These are phyloP conservation scores for Termitomyces eurrhizus DNA, from an alignment of 768 basidiomycete genomes.

Conservation along the genomic window DNA sequence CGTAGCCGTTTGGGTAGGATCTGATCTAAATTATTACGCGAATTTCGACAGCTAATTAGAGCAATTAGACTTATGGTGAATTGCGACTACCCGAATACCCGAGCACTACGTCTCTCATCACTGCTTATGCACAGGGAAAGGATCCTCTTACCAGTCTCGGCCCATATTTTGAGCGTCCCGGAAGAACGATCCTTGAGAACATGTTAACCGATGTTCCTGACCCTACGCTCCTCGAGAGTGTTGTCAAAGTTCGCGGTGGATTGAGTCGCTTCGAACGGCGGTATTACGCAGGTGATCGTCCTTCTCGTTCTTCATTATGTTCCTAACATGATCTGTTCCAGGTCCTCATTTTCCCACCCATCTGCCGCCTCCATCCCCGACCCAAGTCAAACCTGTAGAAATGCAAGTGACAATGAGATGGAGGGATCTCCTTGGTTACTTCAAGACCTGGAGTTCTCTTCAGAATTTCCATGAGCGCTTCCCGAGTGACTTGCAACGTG, in stretches of 20 bases:
- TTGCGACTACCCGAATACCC: constrained; percentile 65
- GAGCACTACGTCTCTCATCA: constrained; percentile 52
- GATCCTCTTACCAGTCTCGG: constrained; percentile 56
- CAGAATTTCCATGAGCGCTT: constrained; percentile 62
- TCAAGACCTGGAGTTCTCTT: constrained; percentile 68
- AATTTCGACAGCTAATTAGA: not conserved
- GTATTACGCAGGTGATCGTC: constrained; percentile 50
- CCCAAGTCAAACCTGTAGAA: constrained; percentile 39
- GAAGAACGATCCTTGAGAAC: constrained; percentile 68
- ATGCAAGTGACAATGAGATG: constrained; percentile 60
- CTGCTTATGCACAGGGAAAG: constrained; percentile 57
- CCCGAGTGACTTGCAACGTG: constrained; percentile 47
- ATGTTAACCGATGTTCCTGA: constrained; percentile 69
- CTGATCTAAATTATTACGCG: not conserved
- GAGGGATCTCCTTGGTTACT: constrained; percentile 62
- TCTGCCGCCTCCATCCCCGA: constrained; percentile 17
- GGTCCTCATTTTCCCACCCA: constrained; percentile 14
- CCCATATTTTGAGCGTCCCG: constrained; percentile 78
- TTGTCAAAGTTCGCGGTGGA: constrained; percentile 22
- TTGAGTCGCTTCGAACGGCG: constrained; percentile 46
- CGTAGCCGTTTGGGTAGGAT: constrained; percentile 66
- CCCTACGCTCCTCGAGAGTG: constrained; percentile 28
- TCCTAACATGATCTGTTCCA: not conserved
- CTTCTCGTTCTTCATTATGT: not conserved
- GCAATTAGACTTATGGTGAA: constrained; percentile 60